Evolutionary conservation across 176 grass and related monocot genomes (phyloP).

Genomic region (Bonia amplexicaulis): DNA sequence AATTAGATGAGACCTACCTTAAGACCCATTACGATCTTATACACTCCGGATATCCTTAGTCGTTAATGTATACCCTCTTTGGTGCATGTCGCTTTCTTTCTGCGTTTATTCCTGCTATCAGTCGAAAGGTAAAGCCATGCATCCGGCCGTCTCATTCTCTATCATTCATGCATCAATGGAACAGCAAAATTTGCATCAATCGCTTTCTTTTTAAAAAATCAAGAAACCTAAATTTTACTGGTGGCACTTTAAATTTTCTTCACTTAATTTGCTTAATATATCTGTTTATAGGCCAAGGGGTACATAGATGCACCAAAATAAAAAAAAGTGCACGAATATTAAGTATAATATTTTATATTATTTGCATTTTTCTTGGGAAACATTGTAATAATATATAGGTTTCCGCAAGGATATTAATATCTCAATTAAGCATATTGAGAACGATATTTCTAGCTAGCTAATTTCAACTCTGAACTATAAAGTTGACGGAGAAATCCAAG

Average conservation of each 20-base stretch:
- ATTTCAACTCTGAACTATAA: neutral
- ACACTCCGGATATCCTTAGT: no score
- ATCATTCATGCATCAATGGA: slow-evolving; percentile 14
- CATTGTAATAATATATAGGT: neutral
- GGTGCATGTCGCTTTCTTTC: slow-evolving; percentile 32
- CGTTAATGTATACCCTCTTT: neutral
- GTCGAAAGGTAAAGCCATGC: neutral
- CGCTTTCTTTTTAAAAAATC: neutral
- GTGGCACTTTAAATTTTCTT: neutral
- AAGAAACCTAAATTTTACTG: neutral
- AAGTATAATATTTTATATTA: neutral
- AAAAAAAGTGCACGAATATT: neutral
- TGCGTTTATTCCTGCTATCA: neutral
- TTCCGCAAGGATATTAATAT: slow-evolving; percentile 7
- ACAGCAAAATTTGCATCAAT: neutral
- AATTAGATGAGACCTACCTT: no score
- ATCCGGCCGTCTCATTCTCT: neutral
- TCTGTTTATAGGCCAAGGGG: neutral
- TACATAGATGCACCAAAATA: neutral
- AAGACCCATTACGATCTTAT: no score
- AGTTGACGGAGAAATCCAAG: slow-evolving; percentile 16
- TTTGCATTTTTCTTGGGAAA: neutral
- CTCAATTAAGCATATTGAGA: neutral
- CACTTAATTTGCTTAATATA: neutral
- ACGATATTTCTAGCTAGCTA: neutral